Conservation (phyloP, 2,329 filamentous ascomycete species). For the Fusarium palustre region DNA sequence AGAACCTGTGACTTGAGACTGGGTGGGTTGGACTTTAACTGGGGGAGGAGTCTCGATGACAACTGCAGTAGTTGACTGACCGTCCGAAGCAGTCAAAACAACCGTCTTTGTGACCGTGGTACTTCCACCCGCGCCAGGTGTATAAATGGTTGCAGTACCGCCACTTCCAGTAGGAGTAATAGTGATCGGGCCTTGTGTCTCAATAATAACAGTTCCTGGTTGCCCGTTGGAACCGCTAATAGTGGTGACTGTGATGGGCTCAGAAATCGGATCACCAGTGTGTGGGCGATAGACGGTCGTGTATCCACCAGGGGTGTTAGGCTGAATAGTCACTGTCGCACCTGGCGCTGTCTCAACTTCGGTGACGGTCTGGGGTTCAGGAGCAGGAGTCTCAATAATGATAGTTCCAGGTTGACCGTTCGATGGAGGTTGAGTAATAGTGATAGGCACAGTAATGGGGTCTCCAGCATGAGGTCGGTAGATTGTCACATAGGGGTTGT, state of each 20-base stretch:
- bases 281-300: conserved; percentile 32
- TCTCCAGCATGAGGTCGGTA: conserved; percentile 30
- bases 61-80: conserved; percentile 16
- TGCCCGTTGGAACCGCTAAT: conserved; percentile 28
- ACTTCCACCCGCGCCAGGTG: conserved; percentile 18
- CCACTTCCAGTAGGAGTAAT: conserved; percentile 18
- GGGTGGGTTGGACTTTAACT: conserved; percentile 18
- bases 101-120: conserved; percentile 29
- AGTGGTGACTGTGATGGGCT: conserved; percentile 31
- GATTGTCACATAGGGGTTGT: conserved; percentile 33
- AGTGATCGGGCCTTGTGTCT: conserved; percentile 31
- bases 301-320: conserved; percentile 12
- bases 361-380: conserved; percentile 12
- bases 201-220: conserved; percentile 35
- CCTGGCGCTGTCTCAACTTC: conserved; percentile 6
- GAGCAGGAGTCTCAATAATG: conserved; percentile 31
- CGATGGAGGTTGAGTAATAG: conserved; percentile 29
- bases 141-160: conserved; percentile 26
- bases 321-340: conserved; percentile 23
- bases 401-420: conserved; percentile 35
- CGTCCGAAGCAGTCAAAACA: conserved; percentile 9
- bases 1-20: background rate
- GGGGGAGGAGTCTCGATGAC: conserved; percentile 29
- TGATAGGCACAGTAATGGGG: conserved; percentile 34
- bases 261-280: conserved; percentile 18